Evolutionary conservation across 2,329 filamentous ascomycete species (phyloP).

Genomic region (Pyricularia grisea): DNA sequence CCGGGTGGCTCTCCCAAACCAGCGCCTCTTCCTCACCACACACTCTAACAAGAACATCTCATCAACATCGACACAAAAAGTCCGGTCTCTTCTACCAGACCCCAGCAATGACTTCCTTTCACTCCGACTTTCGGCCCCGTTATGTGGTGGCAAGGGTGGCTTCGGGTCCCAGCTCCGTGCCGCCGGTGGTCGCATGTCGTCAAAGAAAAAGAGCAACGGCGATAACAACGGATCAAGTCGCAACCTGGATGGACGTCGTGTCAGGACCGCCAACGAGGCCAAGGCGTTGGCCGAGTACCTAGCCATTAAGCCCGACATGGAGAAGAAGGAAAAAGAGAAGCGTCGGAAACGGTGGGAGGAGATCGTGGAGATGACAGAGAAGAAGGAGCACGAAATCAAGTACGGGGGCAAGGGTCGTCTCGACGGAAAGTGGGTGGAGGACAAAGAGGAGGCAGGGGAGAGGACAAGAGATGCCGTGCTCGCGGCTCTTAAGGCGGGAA

Average conservation of each 20-base stretch:
- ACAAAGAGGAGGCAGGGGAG: conserved; percentile 83
- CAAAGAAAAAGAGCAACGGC: conserved; percentile 75
- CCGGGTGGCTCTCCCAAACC: conserved; percentile 48
- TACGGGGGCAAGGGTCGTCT: conserved; percentile 62
- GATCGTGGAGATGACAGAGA: conserved; percentile 76
- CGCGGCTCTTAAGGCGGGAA: conserved; percentile 56
- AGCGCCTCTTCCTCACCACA: conserved; percentile 71
- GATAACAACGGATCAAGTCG: conserved; percentile 86
- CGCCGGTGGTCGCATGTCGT: conserved; percentile 95
- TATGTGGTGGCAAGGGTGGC: conserved; percentile 92
- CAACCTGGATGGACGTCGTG: conserved; percentile 81
- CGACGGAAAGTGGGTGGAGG: conserved; percentile 90
- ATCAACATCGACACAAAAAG: conserved; percentile 37
- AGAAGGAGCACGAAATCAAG: conserved; percentile 72
- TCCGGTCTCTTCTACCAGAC: conserved; percentile 53
- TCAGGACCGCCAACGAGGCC: conserved; percentile 89
- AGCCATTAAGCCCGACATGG: conserved; percentile 95
- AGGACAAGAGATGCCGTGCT: conserved; percentile 70
- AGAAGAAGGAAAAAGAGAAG: conserved; percentile 83
- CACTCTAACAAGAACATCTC: conserved; percentile 64
- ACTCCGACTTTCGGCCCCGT: conserved; percentile 66
- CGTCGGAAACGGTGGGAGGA: conserved; percentile 78
- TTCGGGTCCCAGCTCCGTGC: conserved; percentile 96
- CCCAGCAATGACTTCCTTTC: conserved; percentile 62
- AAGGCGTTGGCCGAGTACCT: conserved; percentile 93